phyloP scores from a whole-genome alignment of 768 basidiomycete genomes.

The Pisolithus tinctorius region DNA sequence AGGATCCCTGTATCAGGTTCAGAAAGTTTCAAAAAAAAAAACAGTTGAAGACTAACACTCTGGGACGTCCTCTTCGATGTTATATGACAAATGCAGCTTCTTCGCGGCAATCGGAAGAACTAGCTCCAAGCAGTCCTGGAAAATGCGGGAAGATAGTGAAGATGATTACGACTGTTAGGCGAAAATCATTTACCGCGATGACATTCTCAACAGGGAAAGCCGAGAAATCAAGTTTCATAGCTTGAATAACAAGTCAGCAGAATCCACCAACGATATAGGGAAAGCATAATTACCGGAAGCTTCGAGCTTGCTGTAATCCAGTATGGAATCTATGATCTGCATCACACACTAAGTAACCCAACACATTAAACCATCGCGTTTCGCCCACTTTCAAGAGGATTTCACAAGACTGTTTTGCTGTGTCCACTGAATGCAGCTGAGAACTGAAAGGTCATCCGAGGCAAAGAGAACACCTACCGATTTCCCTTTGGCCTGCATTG shows the following conservation, averaged over 20 bases:
- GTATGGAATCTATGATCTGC: conserved; percentile 72
- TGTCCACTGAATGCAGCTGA: conserved; percentile 45
- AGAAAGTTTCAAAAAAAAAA: neutral
- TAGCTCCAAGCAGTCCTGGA: conserved; percentile 70
- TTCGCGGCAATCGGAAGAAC: conserved; percentile 69
- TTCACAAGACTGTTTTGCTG: conserved; percentile 74
- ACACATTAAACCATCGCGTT: neutral
- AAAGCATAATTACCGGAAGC: conserved; percentile 46
- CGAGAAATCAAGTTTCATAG: conserved; percentile 63
- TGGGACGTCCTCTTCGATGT: conserved; percentile 62
- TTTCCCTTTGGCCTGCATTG: conserved; percentile 62
- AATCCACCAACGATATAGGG: neutral
- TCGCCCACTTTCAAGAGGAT: conserved; percentile 53
- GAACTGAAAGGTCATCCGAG: neutral
- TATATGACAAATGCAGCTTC: conserved; percentile 67
- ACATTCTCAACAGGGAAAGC: conserved; percentile 66
- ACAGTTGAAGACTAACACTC: conserved; percentile 36
- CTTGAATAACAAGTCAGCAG: conserved; percentile 25
- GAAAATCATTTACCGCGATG: conserved; percentile 44
- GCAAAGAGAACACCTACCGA: conserved; percentile 35
- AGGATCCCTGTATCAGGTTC: conserved; percentile 43
- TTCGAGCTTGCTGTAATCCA: conserved; percentile 77
- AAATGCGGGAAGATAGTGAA: neutral
- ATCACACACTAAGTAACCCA: neutral
- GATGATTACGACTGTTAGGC: neutral